These are phyloP conservation scores for Lachnellula occidentalis DNA, from an alignment of 2,329 filamentous ascomycete genomes.

Conservation along the genomic window DNA sequence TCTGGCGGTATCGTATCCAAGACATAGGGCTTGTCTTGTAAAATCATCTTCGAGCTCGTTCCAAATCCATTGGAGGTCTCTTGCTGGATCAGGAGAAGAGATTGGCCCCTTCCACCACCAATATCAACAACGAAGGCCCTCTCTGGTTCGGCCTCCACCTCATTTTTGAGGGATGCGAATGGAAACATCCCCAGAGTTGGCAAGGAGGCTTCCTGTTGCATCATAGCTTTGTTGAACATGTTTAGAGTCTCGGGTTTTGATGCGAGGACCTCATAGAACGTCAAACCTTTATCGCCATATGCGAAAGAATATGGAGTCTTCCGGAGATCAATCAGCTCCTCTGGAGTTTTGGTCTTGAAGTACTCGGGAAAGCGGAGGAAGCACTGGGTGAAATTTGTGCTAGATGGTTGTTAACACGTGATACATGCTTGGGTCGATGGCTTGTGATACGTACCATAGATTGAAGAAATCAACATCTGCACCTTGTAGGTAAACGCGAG, in stretches of 20 bases:
- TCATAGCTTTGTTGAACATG: slow-evolving; percentile 20
- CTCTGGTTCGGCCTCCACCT: slow-evolving; percentile 23
- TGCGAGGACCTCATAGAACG: slow-evolving; percentile 20
- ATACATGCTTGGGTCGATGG: background rate
- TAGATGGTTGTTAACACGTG: slow-evolving; percentile 1
- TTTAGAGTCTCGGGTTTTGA: slow-evolving; percentile 8
- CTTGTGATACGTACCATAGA: slow-evolving; percentile 16
- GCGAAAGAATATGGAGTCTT: slow-evolving; percentile 19
- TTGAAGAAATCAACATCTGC: slow-evolving; percentile 18
- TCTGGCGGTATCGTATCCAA: slow-evolving; percentile 4
- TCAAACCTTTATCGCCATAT: slow-evolving; percentile 14
- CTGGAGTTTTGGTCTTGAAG: slow-evolving; percentile 11
- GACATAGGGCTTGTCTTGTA: slow-evolving; percentile 29
- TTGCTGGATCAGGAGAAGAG: slow-evolving; percentile 26
- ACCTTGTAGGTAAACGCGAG: slow-evolving; percentile 15
- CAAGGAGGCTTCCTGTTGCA: slow-evolving; percentile 10
- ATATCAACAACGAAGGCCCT: slow-evolving; percentile 25
- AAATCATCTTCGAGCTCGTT: slow-evolving; percentile 13
- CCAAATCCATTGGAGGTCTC: slow-evolving; percentile 13
- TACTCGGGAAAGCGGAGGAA: slow-evolving; percentile 12
- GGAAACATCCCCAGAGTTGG: slow-evolving; percentile 20
- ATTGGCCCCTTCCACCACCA: slow-evolving; percentile 20
- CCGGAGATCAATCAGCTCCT: slow-evolving; percentile 13
- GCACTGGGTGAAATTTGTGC: slow-evolving; percentile 9
- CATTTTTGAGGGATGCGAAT: slow-evolving; percentile 11